Evolutionary conservation across 768 basidiomycete genomes (phyloP), one percentile per base, ranked within the genome.

Genomic region (Floccularia luteovirens): DNA sequence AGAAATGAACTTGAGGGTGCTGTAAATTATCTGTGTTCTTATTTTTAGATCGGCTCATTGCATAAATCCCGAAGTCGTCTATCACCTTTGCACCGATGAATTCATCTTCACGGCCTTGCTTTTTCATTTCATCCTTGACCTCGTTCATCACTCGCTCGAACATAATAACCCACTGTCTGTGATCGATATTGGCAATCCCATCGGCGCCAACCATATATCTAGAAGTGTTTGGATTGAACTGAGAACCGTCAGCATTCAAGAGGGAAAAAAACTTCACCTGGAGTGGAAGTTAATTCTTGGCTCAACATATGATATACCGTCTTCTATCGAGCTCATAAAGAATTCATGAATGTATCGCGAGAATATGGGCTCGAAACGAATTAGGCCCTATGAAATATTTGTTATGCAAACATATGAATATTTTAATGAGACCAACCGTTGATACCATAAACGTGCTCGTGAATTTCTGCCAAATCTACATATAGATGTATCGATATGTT

Each of bases 381-480:
- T 62, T 5, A 76, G 43, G 10, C 65, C 66, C 72, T 74, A 35
- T 10, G n/a, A 30, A 21, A 32, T n/a, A 24, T 42, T 14, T 42
- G 17, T 8, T 27, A 30, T 36, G 14, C 11, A 20, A 32, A 19
- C 23, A 40, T 13, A 14, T 25, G 14, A 31, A n/a, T 39, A 35
- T 30, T 10, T 20, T 27, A 36, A 24, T n/a, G 20, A 12, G 13
- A 59, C 66, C 39, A 53, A 81, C 82, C 12, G 52, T 46, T 16
- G 74, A 66, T 0, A 75, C 67, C 0, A 36, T 21, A 47, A 79
- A 79, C 0, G 72, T 78, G 50, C 63, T 75, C 12, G 51, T 48
- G 51, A 90, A 89, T 46, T 85, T 85, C 31, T 74, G 55, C 86
- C 86, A 89, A 35, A 89, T 88, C 84, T 87, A 34, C 6, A 34